Conservation (phyloP, 805 yeast species). For the Yarrowia sp. region DNA sequence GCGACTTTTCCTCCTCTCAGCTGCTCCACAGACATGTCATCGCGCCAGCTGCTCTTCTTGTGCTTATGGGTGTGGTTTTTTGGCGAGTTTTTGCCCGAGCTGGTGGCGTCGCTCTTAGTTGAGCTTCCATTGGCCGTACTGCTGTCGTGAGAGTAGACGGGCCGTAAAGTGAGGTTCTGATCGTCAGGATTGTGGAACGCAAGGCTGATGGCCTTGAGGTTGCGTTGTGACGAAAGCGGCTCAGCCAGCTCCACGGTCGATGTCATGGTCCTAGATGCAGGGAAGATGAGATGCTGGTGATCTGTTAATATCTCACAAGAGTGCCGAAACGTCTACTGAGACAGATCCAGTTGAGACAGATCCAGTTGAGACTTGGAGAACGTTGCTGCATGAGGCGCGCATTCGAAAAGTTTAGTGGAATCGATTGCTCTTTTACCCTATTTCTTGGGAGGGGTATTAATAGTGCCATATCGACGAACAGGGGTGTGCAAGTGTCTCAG, state of each 20-base stretch:
- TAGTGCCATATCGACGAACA: too few species aligned
- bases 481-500: too few species aligned
- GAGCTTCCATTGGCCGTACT: background rate
- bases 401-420: background rate
- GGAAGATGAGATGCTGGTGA: background rate
- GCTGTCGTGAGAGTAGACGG: background rate
- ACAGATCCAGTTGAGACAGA: background rate
- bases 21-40: background rate
- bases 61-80: background rate
- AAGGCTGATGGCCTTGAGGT: conserved; percentile 12
- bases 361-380: background rate
- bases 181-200: conserved; percentile 3
- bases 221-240: background rate
- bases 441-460: background rate
- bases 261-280: background rate
- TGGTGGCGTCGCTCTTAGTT: background rate
- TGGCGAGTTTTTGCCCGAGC: background rate
- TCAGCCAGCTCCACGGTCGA: background rate
- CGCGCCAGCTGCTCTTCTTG: background rate
- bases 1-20: background rate
- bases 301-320: background rate
- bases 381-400: conserved; percentile 1
- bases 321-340: background rate
- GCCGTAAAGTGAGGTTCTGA: background rate
- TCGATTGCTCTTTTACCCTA: conserved; percentile 7